A percentile compares a stretch with the other conserved stretches of the same genome.
phyloP scores from a whole-genome alignment of 176 grass and related monocot species.

The Rhynchospora breviuscula region DNA sequence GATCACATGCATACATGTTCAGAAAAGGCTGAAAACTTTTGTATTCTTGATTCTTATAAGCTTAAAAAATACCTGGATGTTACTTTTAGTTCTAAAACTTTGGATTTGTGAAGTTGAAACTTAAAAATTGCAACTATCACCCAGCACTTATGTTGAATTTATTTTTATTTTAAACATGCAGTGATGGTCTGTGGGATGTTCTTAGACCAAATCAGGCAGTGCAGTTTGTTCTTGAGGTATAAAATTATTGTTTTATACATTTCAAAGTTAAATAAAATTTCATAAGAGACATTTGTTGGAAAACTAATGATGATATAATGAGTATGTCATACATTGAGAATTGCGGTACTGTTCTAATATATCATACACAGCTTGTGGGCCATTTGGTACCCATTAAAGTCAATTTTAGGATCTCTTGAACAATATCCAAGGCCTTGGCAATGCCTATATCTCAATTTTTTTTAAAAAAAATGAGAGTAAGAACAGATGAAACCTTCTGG shows the following conservation, averaged over 20 bases:
- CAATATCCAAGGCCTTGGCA: background rate
- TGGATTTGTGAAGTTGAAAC: background rate
- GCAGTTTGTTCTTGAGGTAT: slow-evolving; percentile 57
- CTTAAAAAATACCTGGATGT: background rate
- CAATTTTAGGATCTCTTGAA: background rate
- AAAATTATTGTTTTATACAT: background rate
- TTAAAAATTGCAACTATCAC: background rate
- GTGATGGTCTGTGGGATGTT: slow-evolving; percentile 94
- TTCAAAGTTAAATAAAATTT: slow-evolving; percentile 1
- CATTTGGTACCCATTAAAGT: background rate
- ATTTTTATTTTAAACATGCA: slow-evolving; percentile 7
- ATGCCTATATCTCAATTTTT: background rate
- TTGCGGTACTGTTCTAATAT: background rate
- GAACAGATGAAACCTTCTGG: too few species aligned
- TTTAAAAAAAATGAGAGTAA: too few species aligned
- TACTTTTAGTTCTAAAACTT: background rate
- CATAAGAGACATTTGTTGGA: background rate
- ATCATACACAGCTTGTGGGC: background rate
- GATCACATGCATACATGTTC: background rate
- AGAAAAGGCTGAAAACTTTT: background rate
- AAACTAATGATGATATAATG: background rate
- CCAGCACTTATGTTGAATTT: background rate
- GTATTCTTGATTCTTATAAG: background rate
- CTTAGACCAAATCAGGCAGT: slow-evolving; percentile 58
- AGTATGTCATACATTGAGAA: background rate